Percentiles rank a stretch among this genome's conserved stretches.
phyloP scores from a whole-genome alignment of 768 basidiomycete species.

The Boletus barrowsii region DNA sequence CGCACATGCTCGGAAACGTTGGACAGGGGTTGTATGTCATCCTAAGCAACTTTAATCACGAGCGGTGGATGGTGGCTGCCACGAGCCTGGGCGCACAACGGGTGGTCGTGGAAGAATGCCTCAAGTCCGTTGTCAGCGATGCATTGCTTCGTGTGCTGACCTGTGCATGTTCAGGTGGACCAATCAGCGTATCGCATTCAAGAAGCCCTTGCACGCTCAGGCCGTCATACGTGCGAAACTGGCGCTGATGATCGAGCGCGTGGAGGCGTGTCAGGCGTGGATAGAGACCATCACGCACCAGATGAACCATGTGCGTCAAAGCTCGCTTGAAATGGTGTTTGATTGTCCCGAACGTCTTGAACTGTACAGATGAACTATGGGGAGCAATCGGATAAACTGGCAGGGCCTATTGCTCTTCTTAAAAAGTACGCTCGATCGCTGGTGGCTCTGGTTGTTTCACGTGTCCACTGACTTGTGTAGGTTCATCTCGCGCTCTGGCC shows the following conservation, averaged over 20 bases:
- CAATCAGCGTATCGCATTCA: constrained; percentile 85
- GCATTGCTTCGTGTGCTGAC: constrained; percentile 3
- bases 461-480: constrained; percentile 33
- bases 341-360: neutral
- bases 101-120: constrained; percentile 81
- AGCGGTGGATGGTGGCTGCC: constrained; percentile 82
- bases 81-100: constrained; percentile 75
- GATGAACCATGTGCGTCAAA: constrained; percentile 73
- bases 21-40: constrained; percentile 83
- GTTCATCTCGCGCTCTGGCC: constrained; percentile 58
- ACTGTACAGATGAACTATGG: constrained; percentile 72
- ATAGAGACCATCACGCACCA: constrained; percentile 87
- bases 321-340: neutral
- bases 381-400: constrained; percentile 80
- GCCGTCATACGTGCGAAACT: constrained; percentile 88
- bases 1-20: constrained; percentile 84
- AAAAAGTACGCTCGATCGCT: constrained; percentile 62
- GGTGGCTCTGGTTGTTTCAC: neutral
- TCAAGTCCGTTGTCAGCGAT: constrained; percentile 52
- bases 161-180: constrained; percentile 62
- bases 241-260: constrained; percentile 84
- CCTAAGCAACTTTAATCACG: constrained; percentile 85
- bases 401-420: constrained; percentile 84
- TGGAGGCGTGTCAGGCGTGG: constrained; percentile 86
- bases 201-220: constrained; percentile 77